Conservation (phyloP, 2,329 filamentous ascomycete species). For the Phialocephala sp. region DNA sequence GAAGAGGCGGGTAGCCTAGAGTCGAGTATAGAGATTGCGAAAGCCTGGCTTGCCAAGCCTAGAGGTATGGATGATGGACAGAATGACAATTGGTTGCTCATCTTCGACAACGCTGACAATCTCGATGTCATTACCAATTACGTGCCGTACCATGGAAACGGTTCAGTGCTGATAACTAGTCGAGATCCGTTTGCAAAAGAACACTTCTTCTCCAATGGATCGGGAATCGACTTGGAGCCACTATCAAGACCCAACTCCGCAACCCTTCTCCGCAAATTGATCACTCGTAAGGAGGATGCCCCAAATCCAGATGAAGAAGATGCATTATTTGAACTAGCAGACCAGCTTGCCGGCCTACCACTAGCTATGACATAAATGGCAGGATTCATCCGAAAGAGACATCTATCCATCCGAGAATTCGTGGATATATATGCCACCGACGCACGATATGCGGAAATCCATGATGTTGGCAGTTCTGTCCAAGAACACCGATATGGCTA, state of each 20-base stretch:
- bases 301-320: not conserved
- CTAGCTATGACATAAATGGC: conserved; percentile 21
- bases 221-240: not conserved
- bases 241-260: not conserved
- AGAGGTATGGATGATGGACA: too few species aligned
- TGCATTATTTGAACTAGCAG: conserved; percentile 8
- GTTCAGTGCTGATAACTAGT: not conserved
- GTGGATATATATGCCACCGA: not conserved
- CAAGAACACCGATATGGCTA: too few species aligned
- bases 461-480: too few species aligned
- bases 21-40: not conserved
- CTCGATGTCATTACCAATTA: conserved; percentile 29
- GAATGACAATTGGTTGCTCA: conserved; percentile 39
- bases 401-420: not conserved
- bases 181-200: not conserved
- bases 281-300: not conserved
- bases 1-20: not conserved
- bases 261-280: not conserved
- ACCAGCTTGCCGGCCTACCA: conserved; percentile 21
- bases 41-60: not conserved
- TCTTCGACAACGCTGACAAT: conserved; percentile 39
- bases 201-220: not conserved
- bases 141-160: conserved; percentile 21
- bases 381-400: conserved; percentile 14
- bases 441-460: too few species aligned